Evolutionary conservation across 345 rosid species (phyloP).

Genomic region (Eutrema yunnanense): DNA sequence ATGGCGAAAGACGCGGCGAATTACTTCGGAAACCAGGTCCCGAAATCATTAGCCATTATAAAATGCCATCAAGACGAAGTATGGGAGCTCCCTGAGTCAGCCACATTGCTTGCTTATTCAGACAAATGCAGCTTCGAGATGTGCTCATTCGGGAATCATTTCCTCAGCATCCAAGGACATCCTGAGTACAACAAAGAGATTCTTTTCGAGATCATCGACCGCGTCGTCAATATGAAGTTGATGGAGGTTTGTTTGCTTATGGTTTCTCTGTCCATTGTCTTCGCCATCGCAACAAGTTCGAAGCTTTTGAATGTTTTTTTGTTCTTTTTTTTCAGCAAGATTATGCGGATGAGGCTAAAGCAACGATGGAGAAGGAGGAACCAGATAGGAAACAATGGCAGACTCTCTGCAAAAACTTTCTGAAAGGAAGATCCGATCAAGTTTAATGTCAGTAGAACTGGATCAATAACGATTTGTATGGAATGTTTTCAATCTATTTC

Average conservation of each 20-base stretch:
- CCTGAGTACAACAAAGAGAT: slow-evolving; percentile 92
- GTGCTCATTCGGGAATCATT: slow-evolving; percentile 42
- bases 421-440: slow-evolving; percentile 16
- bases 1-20: slow-evolving; percentile 38
- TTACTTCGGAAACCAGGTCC: slow-evolving; percentile 35
- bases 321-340: slow-evolving; percentile 13
- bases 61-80: slow-evolving; percentile 94
- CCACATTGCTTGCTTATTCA: slow-evolving; percentile 71
- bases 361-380: slow-evolving; percentile 13
- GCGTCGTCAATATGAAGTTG: slow-evolving; percentile 42
- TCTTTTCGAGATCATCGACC: slow-evolving; percentile 61
- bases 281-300: neutral
- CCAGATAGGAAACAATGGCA: slow-evolving; percentile 26
- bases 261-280: neutral
- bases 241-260: slow-evolving; percentile 46
- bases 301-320: neutral
- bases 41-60: slow-evolving; percentile 49
- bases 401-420: slow-evolving; percentile 27
- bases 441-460: neutral
- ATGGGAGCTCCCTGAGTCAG: slow-evolving; percentile 63
- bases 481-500: neutral
- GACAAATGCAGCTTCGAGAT: slow-evolving; percentile 73
- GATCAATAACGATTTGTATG: neutral
- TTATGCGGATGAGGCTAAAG: slow-evolving; percentile 24
- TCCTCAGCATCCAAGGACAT: slow-evolving; percentile 85